These are phyloP conservation scores for Brassica hybrid DNA, from an alignment of 441 rosid genomes.

Conservation along the genomic window DNA sequence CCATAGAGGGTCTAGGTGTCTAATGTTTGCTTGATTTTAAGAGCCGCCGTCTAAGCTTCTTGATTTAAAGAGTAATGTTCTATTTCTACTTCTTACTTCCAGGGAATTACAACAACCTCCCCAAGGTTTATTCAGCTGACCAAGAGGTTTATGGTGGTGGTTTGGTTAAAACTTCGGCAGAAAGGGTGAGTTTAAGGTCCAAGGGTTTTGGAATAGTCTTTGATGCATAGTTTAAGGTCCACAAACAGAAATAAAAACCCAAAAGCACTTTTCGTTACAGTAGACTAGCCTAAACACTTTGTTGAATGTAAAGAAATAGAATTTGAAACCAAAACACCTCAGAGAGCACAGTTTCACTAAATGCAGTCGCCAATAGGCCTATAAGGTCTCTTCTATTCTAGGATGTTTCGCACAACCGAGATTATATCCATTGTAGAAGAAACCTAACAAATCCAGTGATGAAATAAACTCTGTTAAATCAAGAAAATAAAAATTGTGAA, in stretches of 20 bases:
- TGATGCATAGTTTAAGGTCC: constrained; percentile 9
- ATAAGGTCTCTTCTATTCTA: not conserved
- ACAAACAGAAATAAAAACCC: not conserved
- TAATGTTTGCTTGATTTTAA: constrained; percentile 17
- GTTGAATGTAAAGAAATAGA: not conserved
- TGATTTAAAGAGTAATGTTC: not conserved
- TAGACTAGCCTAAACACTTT: not conserved
- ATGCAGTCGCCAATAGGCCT: not conserved
- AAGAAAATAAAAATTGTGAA: not conserved
- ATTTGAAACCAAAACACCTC: constrained; percentile 1
- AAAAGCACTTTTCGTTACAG: constrained; percentile 9
- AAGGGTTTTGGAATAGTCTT: constrained; percentile 16
- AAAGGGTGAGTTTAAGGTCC: constrained; percentile 57
- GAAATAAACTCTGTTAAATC: not conserved
- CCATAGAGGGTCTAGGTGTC: not conserved
- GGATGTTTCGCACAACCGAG: not conserved
- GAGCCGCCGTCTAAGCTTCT: not conserved
- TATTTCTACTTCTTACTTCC: constrained; percentile 35
- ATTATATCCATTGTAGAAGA: not conserved
- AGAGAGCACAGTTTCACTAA: not conserved
- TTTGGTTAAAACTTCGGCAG: constrained; percentile 39
- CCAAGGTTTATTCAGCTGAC: constrained; percentile 48
- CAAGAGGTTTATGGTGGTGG: constrained; percentile 55
- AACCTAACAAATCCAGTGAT: not conserved
- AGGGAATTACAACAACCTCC: constrained; percentile 58